These are phyloP conservation scores for Dictyostelium brefeldianum DNA, from an alignment of 78 protist species.

Conservation along the genomic window DNA sequence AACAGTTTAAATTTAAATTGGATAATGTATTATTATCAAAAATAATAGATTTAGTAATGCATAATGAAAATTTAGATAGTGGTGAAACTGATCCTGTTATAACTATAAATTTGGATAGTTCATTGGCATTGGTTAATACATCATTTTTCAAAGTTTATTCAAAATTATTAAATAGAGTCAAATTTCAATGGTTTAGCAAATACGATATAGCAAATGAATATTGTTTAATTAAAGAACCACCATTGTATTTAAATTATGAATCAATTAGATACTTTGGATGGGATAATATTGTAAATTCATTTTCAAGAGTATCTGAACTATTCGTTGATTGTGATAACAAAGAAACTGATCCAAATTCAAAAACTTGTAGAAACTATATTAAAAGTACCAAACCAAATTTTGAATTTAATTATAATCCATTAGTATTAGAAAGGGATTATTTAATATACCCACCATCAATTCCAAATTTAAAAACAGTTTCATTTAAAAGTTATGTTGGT, in stretches of 20 bases:
- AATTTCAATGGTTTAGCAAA: neutral
- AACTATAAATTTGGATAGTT: neutral
- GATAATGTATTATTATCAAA: neutral
- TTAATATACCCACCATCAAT: slow-evolving; percentile 10
- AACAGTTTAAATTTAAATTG: neutral
- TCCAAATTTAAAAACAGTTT: neutral
- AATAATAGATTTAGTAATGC: neutral
- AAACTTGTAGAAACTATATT: neutral
- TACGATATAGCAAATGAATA: neutral
- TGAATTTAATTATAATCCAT: neutral
- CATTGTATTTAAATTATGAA: neutral
- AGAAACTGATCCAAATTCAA: neutral
- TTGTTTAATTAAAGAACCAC: neutral
- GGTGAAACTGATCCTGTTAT: neutral
- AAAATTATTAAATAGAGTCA: neutral
- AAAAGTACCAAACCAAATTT: neutral
- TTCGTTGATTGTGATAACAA: neutral
- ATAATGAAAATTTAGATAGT: neutral
- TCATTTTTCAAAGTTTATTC: neutral
- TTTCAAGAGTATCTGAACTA: slow-evolving; percentile 2
- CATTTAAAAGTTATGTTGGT: neutral
- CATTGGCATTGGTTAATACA: neutral
- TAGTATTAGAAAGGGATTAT: neutral
- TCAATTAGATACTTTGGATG: neutral
- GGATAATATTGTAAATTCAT: neutral